Evolutionary conservation across 805 yeast genomes (phyloP).

Genomic region (Pichia thaimueangensis): DNA sequence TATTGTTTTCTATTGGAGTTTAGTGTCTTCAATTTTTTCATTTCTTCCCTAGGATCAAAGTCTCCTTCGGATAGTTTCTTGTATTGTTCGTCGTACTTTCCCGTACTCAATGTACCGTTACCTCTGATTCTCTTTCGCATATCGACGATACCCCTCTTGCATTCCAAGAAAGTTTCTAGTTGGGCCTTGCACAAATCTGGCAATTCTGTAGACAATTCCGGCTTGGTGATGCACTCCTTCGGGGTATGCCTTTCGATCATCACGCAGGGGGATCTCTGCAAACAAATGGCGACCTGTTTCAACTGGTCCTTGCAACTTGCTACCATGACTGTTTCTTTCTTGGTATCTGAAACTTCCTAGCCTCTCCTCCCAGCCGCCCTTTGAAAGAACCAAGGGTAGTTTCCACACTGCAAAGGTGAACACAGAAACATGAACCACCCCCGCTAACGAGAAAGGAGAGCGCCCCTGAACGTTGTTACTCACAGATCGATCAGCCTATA

Average conservation of each 20-base stretch:
- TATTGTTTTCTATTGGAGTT: constrained; percentile 43
- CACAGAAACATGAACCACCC: too few relatives aligned
- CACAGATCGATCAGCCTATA: too few relatives aligned
- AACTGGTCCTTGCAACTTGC: constrained; percentile 89
- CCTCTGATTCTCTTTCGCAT: constrained; percentile 90
- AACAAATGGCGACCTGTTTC: constrained; percentile 90
- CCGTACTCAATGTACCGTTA: constrained; percentile 88
- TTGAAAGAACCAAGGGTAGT: too few relatives aligned
- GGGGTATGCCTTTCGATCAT: constrained; percentile 86
- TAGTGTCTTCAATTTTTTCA: constrained; percentile 59
- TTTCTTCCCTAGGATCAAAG: constrained; percentile 75
- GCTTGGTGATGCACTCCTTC: constrained; percentile 76
- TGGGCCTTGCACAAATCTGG: constrained; percentile 88
- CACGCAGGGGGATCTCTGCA: constrained; percentile 96
- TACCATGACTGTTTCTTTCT: too few relatives aligned
- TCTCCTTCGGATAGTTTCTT: constrained; percentile 74
- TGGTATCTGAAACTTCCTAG: too few relatives aligned
- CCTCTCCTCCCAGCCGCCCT: too few relatives aligned
- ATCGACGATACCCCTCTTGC: constrained; percentile 86
- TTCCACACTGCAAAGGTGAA: too few relatives aligned
- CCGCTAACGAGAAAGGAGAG: too few relatives aligned
- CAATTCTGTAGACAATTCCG: constrained; percentile 64
- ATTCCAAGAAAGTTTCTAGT: constrained; percentile 79
- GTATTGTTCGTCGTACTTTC: constrained; percentile 84
- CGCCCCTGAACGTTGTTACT: too few relatives aligned